Evolutionary conservation across 495 filamentous ascomycete genomes (phyloP).

Genomic region (Hypoxylon lenormandii): DNA sequence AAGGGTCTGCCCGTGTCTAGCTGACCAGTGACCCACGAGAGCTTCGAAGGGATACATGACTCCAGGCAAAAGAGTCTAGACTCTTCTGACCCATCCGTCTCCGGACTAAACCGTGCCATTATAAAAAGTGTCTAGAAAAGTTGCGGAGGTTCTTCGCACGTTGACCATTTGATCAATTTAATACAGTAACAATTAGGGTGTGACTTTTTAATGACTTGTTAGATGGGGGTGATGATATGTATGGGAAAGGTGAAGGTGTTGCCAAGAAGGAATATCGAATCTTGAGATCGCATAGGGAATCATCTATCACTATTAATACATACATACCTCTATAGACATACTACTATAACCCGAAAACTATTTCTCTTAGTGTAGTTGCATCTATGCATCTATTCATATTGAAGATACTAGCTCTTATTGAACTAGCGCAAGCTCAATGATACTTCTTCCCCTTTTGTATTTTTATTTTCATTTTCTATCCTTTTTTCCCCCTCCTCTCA

Average conservation of each 20-base stretch:
- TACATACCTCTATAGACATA: not conserved
- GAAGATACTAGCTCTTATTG: too few relatives aligned
- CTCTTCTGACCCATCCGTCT: conserved; percentile 6
- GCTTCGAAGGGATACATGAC: conserved; percentile 14
- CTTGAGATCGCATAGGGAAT: not conserved
- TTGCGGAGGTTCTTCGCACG: conserved; percentile 5
- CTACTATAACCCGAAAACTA: too few relatives aligned
- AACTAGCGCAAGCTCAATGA: too few relatives aligned
- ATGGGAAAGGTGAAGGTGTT: not conserved
- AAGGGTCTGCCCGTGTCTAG: conserved; percentile 20
- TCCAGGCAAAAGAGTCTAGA: conserved; percentile 25
- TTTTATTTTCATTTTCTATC: not conserved
- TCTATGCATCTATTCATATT: too few relatives aligned
- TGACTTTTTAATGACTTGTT: too few relatives aligned
- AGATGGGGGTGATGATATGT: not conserved
- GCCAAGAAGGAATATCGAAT: not conserved
- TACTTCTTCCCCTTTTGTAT: too few relatives aligned
- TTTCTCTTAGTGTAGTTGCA: too few relatives aligned
- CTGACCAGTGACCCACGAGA: conserved; percentile 21
- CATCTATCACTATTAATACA: conserved; percentile 3
- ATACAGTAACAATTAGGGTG: not conserved
- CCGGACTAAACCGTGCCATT: conserved; percentile 6
- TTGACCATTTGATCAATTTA: not conserved
- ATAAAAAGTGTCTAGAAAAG: not conserved
- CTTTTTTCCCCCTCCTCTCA: not conserved